Evolutionary conservation across 2,329 filamentous ascomycete genomes (phyloP), one percentile per base, ranked within the genome.

Genomic region (Bipolaris cookei): DNA sequence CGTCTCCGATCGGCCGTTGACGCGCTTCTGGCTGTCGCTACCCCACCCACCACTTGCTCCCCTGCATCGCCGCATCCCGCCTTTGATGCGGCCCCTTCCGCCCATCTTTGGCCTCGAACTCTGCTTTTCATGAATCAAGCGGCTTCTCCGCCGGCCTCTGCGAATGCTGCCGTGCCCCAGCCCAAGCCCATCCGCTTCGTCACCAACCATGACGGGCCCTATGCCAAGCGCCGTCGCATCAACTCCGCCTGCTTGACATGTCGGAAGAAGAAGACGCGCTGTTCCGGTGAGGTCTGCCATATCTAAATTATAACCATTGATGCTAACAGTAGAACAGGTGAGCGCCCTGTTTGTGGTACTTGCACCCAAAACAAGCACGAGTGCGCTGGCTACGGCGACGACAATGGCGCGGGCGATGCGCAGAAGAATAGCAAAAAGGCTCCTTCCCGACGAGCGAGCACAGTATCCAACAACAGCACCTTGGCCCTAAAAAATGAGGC

Each of bases 251-350:
- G 80, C 56, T 56, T 82, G 65, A 81, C 80, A 18, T 82, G 80
- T 62, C 73, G 80, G 7, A 77, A 77, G 63, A 79, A 81, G 59
- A 82, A 82, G 73, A 82, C 80, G 58, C 79, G 80, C 42, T 82
- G 80, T 59, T 80, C 78, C 14, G 79, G 79, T 67, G 68, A 18
- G 52, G 10, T 6, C 10, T 11, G 7, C 18, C 11, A 6, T 7
- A 18, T 11, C 13, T 6, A 28, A 18, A 20, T n/a, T 30, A 10
- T 11, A n/a, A 16, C 8, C 6, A 65, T 49, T 8, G 10, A 35
- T 32, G 42, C 59, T 65, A 54, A 65, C 45, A 4, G 28, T 3
- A 10, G 13, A 42, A 8, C 5, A 73, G 74, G 73, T 47, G 75
- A 77, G 52, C 73, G 77, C 30, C 80, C 79, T 2, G 61, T 68